Percentiles rank a stretch among this genome's conserved stretches.
These are phyloP conservation scores for Albophoma yamanashiensis DNA, from an alignment of 2,329 filamentous ascomycete species.

Conservation along the genomic window DNA sequence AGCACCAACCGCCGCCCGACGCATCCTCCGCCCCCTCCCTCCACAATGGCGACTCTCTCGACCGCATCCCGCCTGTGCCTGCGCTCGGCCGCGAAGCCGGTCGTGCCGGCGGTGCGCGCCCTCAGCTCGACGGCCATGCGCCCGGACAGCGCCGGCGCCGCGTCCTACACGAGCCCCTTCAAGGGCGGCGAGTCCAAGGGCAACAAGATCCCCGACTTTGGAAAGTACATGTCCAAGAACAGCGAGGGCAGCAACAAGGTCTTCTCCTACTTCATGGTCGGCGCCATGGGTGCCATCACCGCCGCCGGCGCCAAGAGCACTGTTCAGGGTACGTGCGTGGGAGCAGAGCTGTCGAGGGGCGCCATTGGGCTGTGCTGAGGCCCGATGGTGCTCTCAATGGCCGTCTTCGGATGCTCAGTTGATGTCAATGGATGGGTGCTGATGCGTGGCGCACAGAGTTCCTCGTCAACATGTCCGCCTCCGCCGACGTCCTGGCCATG, in stretches of 20 bases:
- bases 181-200: constrained; percentile 44
- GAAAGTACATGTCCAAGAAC: constrained; percentile 69
- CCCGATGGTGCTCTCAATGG: constrained; percentile 2
- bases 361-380: constrained; percentile 14
- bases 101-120: constrained; percentile 35
- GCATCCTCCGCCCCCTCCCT: constrained; percentile 8
- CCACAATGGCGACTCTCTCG: constrained; percentile 56
- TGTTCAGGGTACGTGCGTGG: constrained; percentile 70
- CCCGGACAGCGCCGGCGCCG: constrained; percentile 34
- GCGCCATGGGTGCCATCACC: constrained; percentile 82
- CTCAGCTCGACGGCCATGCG: constrained; percentile 44
- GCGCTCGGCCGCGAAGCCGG: constrained; percentile 40
- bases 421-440: constrained; percentile 16
- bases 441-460: constrained; percentile 58
- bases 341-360: background rate
- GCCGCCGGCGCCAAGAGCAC: constrained; percentile 96
- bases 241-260: constrained; percentile 67
- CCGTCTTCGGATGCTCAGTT: background rate
- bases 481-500: constrained; percentile 95
- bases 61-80: constrained; percentile 59
- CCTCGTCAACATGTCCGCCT: constrained; percentile 99
- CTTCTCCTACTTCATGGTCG: constrained; percentile 98
- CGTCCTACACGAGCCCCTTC: constrained; percentile 53
- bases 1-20: constrained; percentile 10
- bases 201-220: constrained; percentile 78